These are phyloP conservation scores for Mycena albidolilacea DNA, from an alignment of 768 basidiomycete genomes.

Conservation along the genomic window DNA sequence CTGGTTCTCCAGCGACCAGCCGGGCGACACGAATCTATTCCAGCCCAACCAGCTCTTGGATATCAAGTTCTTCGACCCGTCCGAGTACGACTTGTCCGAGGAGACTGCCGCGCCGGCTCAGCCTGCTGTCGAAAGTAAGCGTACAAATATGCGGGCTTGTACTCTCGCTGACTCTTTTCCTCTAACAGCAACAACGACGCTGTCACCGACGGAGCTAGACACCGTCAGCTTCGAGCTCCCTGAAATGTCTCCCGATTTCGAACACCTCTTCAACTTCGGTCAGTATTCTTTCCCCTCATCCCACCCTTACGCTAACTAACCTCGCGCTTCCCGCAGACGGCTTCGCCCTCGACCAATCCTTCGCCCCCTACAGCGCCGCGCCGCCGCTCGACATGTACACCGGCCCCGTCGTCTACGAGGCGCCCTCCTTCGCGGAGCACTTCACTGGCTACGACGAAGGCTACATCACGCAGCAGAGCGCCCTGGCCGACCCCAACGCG, in stretches of 20 bases:
- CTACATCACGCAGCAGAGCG: constrained; percentile 20
- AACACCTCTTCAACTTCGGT: constrained; percentile 20
- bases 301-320: not conserved
- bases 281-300: not conserved
- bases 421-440: constrained; percentile 12
- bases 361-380: too few species aligned
- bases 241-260: not conserved
- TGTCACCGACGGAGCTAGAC: constrained; percentile 10
- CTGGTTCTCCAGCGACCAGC: constrained; percentile 52
- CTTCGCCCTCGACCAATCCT: too few species aligned
- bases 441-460: not conserved
- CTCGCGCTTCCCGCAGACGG: not conserved
- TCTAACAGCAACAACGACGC: not conserved
- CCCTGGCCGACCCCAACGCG: not conserved
- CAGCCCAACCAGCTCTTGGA: constrained; percentile 48
- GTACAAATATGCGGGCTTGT: not conserved
- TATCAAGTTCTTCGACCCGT: constrained; percentile 50
- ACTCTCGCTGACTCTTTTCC: not conserved
- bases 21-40: constrained; percentile 41
- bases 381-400: not conserved
- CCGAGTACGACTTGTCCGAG: constrained; percentile 33
- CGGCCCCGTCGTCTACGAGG: constrained; percentile 13
- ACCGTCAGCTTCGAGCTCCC: constrained; percentile 11
- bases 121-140: constrained; percentile 20
- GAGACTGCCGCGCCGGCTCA: not conserved